These are phyloP conservation scores for Pichia californica DNA, from an alignment of 805 yeast species.

Conservation along the genomic window DNA sequence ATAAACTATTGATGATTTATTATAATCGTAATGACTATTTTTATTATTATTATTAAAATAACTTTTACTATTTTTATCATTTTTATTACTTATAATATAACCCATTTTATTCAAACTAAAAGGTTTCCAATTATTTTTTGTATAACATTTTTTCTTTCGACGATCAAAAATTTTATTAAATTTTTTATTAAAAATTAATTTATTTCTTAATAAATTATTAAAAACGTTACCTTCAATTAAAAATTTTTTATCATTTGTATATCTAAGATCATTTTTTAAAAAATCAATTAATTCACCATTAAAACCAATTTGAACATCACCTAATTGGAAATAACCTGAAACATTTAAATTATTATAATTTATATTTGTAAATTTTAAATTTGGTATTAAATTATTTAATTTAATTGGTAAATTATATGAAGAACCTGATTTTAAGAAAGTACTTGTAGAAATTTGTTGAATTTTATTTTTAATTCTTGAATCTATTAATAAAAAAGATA, in stretches of 20 bases:
- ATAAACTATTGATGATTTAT: constrained; percentile 10
- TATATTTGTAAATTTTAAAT: constrained; percentile 20
- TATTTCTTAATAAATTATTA: constrained; percentile 25
- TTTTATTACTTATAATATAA: constrained; percentile 13
- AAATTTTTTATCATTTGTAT: constrained; percentile 15
- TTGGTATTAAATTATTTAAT: constrained; percentile 11
- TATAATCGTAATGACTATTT: background rate
- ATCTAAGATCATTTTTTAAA: constrained; percentile 24
- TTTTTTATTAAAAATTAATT: constrained; percentile 22
- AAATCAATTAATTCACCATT: constrained; percentile 28
- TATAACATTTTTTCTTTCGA: constrained; percentile 12
- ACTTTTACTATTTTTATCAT: constrained; percentile 3
- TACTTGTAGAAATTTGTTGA: constrained; percentile 11
- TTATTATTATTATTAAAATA: constrained; percentile 8
- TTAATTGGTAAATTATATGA: constrained; percentile 12
- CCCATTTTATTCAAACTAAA: constrained; percentile 26
- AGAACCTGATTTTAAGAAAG: constrained; percentile 24
- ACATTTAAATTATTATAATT: constrained; percentile 11
- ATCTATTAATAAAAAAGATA: background rate
- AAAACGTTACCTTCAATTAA: constrained; percentile 28
- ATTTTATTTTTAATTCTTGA: background rate
- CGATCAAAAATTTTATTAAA: constrained; percentile 23
- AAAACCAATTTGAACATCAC: constrained; percentile 18
- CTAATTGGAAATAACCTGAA: constrained; percentile 21
- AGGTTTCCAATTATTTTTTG: constrained; percentile 22